Evolutionary conservation across 164 flowering plant genomes (phyloP).

Genomic region (Piper betle): DNA sequence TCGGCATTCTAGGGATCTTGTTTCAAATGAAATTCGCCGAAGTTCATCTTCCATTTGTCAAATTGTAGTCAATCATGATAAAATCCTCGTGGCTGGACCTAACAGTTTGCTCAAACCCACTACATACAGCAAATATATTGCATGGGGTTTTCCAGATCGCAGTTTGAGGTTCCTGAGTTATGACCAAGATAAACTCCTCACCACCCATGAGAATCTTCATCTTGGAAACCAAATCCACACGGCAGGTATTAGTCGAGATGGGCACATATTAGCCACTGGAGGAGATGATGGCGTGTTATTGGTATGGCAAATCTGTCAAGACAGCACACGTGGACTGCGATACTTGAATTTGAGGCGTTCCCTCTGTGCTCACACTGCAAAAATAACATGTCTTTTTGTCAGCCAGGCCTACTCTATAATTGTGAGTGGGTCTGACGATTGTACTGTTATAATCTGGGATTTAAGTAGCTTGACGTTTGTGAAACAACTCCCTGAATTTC

Average conservation of each 20-base stretch:
- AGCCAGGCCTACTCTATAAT: conserved; percentile 93
- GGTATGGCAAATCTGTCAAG: conserved; percentile 70
- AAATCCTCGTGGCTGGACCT: conserved; percentile 62
- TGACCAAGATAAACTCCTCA: conserved; percentile 83
- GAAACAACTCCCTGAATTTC: conserved; percentile 89
- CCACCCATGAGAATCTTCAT: conserved; percentile 94
- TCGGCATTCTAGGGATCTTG: conserved; percentile 46
- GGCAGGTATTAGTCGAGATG: conserved; percentile 79
- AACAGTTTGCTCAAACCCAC: conserved; percentile 74
- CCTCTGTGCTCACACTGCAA: conserved; percentile 79
- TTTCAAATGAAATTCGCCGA: conserved; percentile 64
- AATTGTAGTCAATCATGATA: conserved; percentile 55
- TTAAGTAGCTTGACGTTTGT: conserved; percentile 78
- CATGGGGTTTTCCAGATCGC: conserved; percentile 97
- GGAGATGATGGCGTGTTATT: conserved; percentile 75
- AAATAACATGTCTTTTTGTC: conserved; percentile 67
- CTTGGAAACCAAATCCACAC: conserved; percentile 87
- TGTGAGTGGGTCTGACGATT: conserved; percentile 93
- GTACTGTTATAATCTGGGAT: conserved; percentile 87
- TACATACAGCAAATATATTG: conserved; percentile 66
- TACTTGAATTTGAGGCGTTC: conserved; percentile 55
- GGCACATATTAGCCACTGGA: conserved; percentile 77
- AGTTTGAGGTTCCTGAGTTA: conserved; percentile 82
- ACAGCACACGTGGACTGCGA: conserved; percentile 40
- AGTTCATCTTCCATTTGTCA: conserved; percentile 42